Percentiles rank a stretch among this genome's conserved stretches.
Evolutionary conservation across 176 grass and related monocot genomes (phyloP).

Genomic region (Alloteropsis semialata): DNA sequence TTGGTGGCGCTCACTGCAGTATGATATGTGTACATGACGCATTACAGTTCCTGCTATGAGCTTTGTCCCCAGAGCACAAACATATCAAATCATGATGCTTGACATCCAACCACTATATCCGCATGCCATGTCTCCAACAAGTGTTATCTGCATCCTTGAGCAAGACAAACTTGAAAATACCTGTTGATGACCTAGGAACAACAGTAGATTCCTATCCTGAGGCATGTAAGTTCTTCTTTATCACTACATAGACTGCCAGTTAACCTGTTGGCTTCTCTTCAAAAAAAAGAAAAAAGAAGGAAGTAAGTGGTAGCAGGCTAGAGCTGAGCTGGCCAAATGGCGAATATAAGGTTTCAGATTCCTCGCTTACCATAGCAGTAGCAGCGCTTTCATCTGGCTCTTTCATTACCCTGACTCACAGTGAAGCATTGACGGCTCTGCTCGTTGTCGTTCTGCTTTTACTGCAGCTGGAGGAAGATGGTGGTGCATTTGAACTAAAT

Average conservation of each 20-base stretch:
- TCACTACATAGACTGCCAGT: no score
- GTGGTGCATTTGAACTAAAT: neutral
- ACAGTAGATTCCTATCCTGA: neutral
- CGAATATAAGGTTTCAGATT: neutral
- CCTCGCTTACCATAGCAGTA: no score
- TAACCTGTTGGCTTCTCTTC: no score
- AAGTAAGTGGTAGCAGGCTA: neutral
- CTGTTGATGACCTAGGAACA: neutral
- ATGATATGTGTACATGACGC: slow-evolving; percentile 23
- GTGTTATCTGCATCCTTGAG: neutral
- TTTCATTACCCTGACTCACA: neutral
- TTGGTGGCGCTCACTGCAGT: neutral
- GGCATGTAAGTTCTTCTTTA: neutral
- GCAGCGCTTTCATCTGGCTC: neutral
- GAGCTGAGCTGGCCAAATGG: neutral
- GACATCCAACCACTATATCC: neutral
- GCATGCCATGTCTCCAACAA: neutral
- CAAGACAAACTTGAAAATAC: neutral
- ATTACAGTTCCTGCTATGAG: neutral
- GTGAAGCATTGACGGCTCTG: neutral
- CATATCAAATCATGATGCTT: neutral
- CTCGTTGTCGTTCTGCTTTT: neutral
- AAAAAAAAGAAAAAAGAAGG: no score
- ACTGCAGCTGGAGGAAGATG: neutral
- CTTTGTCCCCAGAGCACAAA: neutral